These are phyloP conservation scores for Schoenoplectus tabernaemontani DNA, from an alignment of 202 grass and related monocot genomes.

Conservation along the genomic window DNA sequence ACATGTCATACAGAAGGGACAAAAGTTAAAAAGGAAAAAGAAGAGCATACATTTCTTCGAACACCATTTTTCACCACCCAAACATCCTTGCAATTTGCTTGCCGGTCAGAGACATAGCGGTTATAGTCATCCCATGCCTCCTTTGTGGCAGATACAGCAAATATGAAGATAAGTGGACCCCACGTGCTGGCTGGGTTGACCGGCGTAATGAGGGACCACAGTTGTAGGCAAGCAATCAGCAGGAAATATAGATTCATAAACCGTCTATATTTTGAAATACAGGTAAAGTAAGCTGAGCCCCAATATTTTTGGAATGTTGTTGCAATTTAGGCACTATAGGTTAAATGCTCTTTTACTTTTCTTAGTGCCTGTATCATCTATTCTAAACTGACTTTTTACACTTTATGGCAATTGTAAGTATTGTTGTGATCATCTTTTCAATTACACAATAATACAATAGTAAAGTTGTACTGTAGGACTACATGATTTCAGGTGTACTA, in stretches of 20 bases:
- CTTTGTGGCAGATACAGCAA: slow-evolving; percentile 86
- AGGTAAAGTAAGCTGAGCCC: slow-evolving; percentile 9
- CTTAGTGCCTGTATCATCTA: too few species aligned
- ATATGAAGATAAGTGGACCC: slow-evolving; percentile 93
- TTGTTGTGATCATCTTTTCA: background rate
- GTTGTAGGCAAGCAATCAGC: slow-evolving; percentile 86
- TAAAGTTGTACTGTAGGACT: background rate
- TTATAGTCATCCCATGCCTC: slow-evolving; percentile 99
- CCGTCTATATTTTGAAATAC: slow-evolving; percentile 43
- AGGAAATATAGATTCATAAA: slow-evolving; percentile 99
- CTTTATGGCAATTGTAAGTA: background rate
- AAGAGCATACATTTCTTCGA: slow-evolving; percentile 70
- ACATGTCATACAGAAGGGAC: background rate
- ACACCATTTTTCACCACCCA: slow-evolving; percentile 81
- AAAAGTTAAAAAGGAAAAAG: slow-evolving; percentile 1
- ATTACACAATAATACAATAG: background rate
- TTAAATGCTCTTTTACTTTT: background rate
- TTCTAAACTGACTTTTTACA: too few species aligned
- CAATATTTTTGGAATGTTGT: background rate
- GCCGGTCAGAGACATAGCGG: slow-evolving; percentile 79
- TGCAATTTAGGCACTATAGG: background rate
- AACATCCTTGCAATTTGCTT: slow-evolving; percentile 91
- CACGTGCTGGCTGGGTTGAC: slow-evolving; percentile 96
- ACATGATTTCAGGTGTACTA: background rate
- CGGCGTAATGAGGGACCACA: slow-evolving; percentile 95